Percentiles rank a stretch among this genome's conserved stretches.
These are phyloP conservation scores for Microthlaspi erraticum DNA, from an alignment of 345 rosid genomes.

Conservation along the genomic window DNA sequence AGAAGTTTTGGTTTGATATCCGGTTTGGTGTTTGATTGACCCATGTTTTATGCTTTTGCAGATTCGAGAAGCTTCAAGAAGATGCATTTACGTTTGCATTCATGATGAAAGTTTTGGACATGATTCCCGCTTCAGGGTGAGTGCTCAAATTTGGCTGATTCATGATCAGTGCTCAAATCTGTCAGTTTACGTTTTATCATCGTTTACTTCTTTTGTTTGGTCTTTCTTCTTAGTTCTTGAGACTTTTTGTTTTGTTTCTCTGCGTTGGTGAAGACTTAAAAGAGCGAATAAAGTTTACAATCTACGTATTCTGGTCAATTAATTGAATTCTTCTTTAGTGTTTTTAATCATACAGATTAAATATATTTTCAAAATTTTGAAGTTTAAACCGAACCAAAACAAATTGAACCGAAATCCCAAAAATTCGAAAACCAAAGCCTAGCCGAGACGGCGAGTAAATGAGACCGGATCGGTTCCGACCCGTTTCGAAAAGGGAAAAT, in stretches of 20 bases:
- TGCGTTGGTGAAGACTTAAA: neutral
- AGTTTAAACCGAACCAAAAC: too few species aligned
- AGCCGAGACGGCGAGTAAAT: too few species aligned
- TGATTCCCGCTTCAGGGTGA: conserved; percentile 59
- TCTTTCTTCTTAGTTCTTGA: neutral
- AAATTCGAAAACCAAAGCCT: too few species aligned
- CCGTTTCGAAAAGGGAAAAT: neutral
- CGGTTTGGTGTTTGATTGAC: conserved; percentile 15
- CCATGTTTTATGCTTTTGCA: conserved; percentile 42
- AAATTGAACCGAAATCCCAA: too few species aligned
- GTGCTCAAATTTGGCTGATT: conserved; percentile 4
- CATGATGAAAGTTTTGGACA: conserved; percentile 68
- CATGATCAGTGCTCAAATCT: conserved; percentile 1
- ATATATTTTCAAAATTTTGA: too few species aligned
- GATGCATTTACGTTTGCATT: conserved; percentile 75
- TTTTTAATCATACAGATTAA: neutral
- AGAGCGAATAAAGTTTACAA: neutral
- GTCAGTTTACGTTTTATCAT: neutral
- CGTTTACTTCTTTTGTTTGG: neutral
- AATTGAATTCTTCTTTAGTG: too few species aligned
- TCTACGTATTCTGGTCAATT: too few species aligned
- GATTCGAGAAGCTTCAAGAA: conserved; percentile 94
- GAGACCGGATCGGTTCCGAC: neutral
- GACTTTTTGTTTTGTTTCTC: too few species aligned
- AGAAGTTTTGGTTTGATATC: neutral